Base-by-base conservation (phyloP, 1,139 yeast genomes). In the Zygotorulaspora mrakii region DNA sequence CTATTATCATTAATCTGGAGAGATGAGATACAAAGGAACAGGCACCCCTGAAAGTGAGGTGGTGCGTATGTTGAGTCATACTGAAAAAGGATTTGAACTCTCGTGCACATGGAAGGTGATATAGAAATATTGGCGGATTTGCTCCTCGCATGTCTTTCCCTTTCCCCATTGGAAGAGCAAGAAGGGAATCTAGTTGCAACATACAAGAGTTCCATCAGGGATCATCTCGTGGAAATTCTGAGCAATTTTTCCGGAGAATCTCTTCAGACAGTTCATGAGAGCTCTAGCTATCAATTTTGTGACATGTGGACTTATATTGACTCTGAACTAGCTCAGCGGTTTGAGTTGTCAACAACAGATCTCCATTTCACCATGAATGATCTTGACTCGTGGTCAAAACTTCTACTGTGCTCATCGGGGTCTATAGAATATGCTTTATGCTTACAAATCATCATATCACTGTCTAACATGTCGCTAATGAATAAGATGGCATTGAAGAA, bases 361-460 rank as follows among this genome's bases (percentile, higher is more conserved):
- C 27, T 31, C 24, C 47, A 45, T 31, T 44, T 51, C 33, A 24
- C 32, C 8, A 34, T 24, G 14, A 34, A 29, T 4, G 34, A 37
- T 18, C 22, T 33, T 5, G 44, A 33, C 7, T 30, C 24, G 17
- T 48, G 52, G 51, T 36, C 44, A 12, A 23, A 44, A 4, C 21
- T 40, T 5, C 17, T 42, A 1, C 40, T 31, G 3, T 28, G 31
- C 22, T 28, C 26, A 22, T 48, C 44, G 34, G 23, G 31, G 7
- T 38, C 39, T 4, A 16, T 31, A 8, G 40, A 39, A 11, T 42
- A 46, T 26, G 45, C 44, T 8, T 25, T 45, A 8, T 36, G 47
- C 9, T 26, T 51, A 21, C 53, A 52, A 17, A 45, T 55, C 6
- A 42, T 55, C 8, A 16, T 55, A 2, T 46, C 50, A 8, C 36